Percentiles rank a stretch among this genome's conserved stretches.
These are phyloP conservation scores for Cercospora sp. DNA, from an alignment of 2,329 filamentous ascomycete species.

Conservation along the genomic window DNA sequence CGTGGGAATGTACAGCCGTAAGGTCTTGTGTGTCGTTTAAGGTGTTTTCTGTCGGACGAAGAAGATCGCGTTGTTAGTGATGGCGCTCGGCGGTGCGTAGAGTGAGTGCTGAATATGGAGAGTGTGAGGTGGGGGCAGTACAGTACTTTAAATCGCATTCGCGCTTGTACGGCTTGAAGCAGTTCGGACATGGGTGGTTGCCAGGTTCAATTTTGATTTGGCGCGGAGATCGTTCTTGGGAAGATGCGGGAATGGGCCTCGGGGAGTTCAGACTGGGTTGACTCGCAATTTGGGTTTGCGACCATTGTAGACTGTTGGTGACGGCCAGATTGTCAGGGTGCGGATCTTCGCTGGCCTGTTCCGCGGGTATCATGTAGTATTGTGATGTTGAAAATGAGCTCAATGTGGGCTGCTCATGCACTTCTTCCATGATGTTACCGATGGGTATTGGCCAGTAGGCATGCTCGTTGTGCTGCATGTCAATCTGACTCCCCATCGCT, in stretches of 20 bases:
- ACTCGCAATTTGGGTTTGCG: background rate
- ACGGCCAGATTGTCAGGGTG: background rate
- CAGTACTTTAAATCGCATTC: constrained; percentile 45
- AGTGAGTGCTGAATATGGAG: background rate
- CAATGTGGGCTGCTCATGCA: background rate
- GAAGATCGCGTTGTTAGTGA: background rate
- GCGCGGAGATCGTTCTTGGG: background rate
- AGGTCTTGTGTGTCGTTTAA: constrained; percentile 75
- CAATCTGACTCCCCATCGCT: constrained; percentile 19
- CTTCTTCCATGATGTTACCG: background rate
- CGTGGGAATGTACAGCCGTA: constrained; percentile 75
- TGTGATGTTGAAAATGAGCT: background rate
- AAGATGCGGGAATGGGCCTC: background rate
- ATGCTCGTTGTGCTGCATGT: background rate
- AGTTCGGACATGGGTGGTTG: constrained; percentile 20
- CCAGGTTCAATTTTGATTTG: background rate
- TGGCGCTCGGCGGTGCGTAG: background rate
- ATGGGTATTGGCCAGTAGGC: background rate
- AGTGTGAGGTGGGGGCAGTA: constrained; percentile 13
- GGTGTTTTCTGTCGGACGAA: constrained; percentile 66
- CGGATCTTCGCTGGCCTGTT: background rate
- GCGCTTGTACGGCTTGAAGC: constrained; percentile 31
- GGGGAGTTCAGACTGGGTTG: background rate
- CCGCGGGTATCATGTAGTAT: background rate
- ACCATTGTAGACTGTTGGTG: background rate